phyloP scores from a whole-genome alignment of 148 eudicot genomes.

The Silene conica region DNA sequence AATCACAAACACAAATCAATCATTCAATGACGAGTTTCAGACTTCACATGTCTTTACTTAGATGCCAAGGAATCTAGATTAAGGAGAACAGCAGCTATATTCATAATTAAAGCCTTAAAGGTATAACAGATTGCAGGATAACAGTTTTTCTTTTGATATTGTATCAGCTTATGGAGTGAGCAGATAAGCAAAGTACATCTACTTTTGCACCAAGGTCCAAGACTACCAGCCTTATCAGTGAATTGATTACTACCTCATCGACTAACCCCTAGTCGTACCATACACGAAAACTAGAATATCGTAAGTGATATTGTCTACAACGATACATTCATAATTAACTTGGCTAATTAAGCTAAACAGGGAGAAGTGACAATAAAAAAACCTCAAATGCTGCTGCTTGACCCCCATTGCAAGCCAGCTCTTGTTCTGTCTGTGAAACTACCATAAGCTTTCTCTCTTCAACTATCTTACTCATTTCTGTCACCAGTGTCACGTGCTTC shows the following conservation, averaged over 20 bases:
- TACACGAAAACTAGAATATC: background rate
- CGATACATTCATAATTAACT: background rate
- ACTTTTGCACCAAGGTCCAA: background rate
- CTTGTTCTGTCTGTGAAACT: slow-evolving; percentile 97
- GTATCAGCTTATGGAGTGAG: background rate
- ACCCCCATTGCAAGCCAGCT: slow-evolving; percentile 97
- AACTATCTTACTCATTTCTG: slow-evolving; percentile 98
- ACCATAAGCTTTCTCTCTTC: slow-evolving; percentile 95
- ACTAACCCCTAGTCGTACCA: background rate
- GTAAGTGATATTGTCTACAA: slow-evolving; percentile 1
- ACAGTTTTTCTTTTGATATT: too few relatives aligned
- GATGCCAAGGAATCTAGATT: background rate
- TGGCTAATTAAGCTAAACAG: background rate
- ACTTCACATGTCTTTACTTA: background rate
- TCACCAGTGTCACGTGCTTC: slow-evolving; percentile 90
- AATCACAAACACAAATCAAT: background rate
- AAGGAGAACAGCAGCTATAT: background rate
- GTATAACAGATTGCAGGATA: background rate
- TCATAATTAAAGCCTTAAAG: background rate
- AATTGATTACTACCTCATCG: background rate
- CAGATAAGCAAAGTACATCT: background rate
- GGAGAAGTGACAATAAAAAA: slow-evolving; percentile 14
- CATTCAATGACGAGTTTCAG: background rate
- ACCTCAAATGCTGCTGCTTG: slow-evolving; percentile 99
- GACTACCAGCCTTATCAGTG: background rate